phyloP scores from a whole-genome alignment of 2,329 filamentous ascomycete genomes.

The Colletotrichum australisinense region DNA sequence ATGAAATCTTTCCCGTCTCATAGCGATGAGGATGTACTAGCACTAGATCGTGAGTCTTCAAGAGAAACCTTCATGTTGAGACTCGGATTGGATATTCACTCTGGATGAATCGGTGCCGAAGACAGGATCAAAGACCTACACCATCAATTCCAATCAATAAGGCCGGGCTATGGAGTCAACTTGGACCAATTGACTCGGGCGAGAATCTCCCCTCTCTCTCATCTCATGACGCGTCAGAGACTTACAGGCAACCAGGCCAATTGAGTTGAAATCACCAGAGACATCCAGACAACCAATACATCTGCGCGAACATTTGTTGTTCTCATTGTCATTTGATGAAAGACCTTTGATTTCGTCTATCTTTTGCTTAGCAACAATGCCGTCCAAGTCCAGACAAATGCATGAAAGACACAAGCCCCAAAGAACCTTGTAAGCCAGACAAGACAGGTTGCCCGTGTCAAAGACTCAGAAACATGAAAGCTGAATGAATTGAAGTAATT shows the following conservation, averaged over 20 bases:
- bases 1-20: slow-evolving; percentile 45
- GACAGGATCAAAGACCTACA: too few relatives aligned
- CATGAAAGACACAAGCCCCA: neutral
- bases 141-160: too few relatives aligned
- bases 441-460: neutral
- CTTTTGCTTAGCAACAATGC: neutral
- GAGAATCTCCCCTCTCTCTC: too few relatives aligned
- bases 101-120: too few relatives aligned
- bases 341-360: neutral
- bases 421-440: neutral
- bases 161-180: too few relatives aligned
- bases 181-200: too few relatives aligned
- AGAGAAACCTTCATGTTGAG: too few relatives aligned
- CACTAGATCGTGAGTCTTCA: too few relatives aligned
- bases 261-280: neutral
- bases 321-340: neutral
- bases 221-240: too few relatives aligned
- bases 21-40: neutral
- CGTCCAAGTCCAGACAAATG: neutral
- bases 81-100: too few relatives aligned
- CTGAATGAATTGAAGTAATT: neutral
- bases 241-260: neutral
- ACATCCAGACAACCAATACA: neutral
- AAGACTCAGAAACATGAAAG: neutral
- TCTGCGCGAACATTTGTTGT: neutral